These are phyloP conservation scores for Penicillium paradoxum DNA, from an alignment of 495 filamentous ascomycete genomes.

Conservation along the genomic window DNA sequence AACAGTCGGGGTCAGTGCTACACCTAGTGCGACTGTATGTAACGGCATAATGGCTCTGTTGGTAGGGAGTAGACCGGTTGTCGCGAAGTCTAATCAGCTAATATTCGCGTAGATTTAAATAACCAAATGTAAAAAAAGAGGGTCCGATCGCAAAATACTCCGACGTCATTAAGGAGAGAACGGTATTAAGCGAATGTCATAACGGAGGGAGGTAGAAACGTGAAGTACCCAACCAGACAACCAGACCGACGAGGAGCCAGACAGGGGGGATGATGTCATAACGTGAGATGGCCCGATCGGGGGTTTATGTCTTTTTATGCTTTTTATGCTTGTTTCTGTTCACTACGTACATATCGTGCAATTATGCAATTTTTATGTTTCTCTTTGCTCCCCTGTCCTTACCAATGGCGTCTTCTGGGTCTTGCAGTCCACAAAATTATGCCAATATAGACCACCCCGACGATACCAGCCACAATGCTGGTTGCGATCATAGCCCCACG, in stretches of 20 bases:
- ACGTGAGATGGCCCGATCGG: background rate
- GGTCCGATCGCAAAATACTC: background rate
- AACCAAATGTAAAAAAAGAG: background rate
- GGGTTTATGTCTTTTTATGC: background rate
- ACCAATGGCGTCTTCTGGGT: background rate
- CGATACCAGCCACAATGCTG: constrained; percentile 52
- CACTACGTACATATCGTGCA: too few species aligned
- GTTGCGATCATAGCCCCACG: constrained; percentile 51
- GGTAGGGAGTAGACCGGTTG: background rate
- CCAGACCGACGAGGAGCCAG: too few species aligned
- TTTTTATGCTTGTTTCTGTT: background rate
- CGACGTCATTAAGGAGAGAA: background rate
- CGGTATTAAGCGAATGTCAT: background rate
- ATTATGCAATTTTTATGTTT: too few species aligned
- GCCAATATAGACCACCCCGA: constrained; percentile 44
- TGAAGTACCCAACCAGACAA: background rate
- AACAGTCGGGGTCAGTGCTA: constrained; percentile 74
- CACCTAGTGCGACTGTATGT: constrained; percentile 66
- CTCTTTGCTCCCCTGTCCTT: background rate
- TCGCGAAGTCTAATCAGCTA: background rate
- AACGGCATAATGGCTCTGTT: constrained; percentile 48
- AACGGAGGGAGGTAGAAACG: background rate
- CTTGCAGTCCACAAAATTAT: constrained; percentile 7
- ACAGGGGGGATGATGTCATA: background rate
- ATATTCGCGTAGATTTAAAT: background rate